Base-by-base conservation (phyloP, 2,329 filamentous ascomycete species). In the Sclerotinia glacialis region DNA sequence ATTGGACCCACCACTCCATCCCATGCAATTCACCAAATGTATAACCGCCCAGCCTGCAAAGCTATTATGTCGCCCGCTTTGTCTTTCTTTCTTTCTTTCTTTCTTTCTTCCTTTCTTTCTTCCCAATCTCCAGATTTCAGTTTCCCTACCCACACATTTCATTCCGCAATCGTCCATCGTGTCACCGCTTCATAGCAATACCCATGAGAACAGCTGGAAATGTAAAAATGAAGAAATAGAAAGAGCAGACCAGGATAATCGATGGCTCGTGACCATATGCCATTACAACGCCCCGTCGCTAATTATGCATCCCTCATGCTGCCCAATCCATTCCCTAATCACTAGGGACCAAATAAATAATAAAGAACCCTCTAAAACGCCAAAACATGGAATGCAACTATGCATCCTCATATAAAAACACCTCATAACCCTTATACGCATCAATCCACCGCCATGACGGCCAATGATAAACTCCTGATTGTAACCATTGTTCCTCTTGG, bases 401-500 rank as follows among this genome's bases (percentile, higher is more conserved):
- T 47, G 42, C 28, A 59, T 34, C 52, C 31, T 37, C 52, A 54
- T 54, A 31, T 54, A 52, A 54, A 54, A 54, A 54, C 28, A 60
- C 56, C 44, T 49, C 56, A 60, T 60, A 26, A 34, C 21, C 42
- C 56, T 49, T 37, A 34, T 60, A 60, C 49, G 56, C 56, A 60
- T 37, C 28, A 12, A 49, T 16, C 21, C 28, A 47, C 18, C 26
- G 12, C 42, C 56, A 49, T 49, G 47, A 37, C 26, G 12, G 40
- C 28, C 44, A 60, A 37, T 49, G 42, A 60, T 49, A 60, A 60
- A 60, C 56, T 60, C 56, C 56, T 60, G 28, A 34, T 47, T 34
- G 12, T 47, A 47, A 34, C 56, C 56, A 16, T 49, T 47, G 37
- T 60, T 47, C 56, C 44, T 47, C n/a, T 37, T 60, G 31, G 56